These are phyloP conservation scores for Sugiyamaella grinbergsii DNA, from an alignment of 1,139 yeast species.

Conservation along the genomic window DNA sequence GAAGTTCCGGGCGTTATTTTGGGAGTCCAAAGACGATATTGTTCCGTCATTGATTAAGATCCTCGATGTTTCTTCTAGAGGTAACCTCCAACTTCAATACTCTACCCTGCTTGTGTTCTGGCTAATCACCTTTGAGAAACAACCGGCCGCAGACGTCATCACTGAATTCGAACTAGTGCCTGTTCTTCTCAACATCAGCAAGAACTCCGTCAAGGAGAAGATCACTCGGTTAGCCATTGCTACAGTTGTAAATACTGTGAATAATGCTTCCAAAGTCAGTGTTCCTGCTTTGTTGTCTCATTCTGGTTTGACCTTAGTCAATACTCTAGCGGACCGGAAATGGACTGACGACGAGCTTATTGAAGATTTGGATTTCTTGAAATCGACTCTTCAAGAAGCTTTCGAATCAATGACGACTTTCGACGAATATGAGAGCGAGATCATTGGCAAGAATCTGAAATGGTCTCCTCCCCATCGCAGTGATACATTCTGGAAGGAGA, in stretches of 20 bases:
- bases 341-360: constrained; percentile 95
- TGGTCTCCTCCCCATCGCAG: constrained; percentile 96
- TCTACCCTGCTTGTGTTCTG: constrained; percentile 75
- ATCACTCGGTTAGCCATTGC: constrained; percentile 81
- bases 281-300: constrained; percentile 74
- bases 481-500: constrained; percentile 86
- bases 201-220: constrained; percentile 87
- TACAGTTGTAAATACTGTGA: constrained; percentile 54
- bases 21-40: constrained; percentile 50
- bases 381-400: constrained; percentile 64
- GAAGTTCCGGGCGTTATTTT: constrained; percentile 59
- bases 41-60: constrained; percentile 58
- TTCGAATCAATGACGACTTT: constrained; percentile 83
- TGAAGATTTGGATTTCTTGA: constrained; percentile 63
- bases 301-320: constrained; percentile 70
- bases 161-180: constrained; percentile 50
- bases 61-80: constrained; percentile 54
- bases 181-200: constrained; percentile 64
- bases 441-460: constrained; percentile 71
- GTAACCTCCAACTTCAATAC: constrained; percentile 78
- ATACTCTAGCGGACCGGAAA: constrained; percentile 76
- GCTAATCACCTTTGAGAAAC: constrained; percentile 74
- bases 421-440: constrained; percentile 87
- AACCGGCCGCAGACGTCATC: constrained; percentile 56
- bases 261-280: constrained; percentile 45